Evolutionary conservation across 2,329 filamentous ascomycete genomes (phyloP), one percentile per base, ranked within the genome.

Genomic region (Chaetothyriales sp.): DNA sequence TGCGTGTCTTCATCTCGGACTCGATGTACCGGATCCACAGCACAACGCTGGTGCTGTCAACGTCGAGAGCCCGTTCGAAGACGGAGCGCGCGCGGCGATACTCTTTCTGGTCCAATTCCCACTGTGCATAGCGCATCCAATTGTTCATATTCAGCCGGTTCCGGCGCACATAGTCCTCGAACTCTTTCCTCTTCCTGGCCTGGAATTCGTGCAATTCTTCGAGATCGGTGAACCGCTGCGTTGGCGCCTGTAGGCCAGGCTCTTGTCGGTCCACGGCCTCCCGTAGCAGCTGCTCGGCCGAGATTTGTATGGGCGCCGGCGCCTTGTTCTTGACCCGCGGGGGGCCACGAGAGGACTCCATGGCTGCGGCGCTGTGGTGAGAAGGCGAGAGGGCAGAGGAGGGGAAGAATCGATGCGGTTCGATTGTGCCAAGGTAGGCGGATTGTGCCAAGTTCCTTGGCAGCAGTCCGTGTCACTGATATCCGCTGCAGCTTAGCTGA

Each of bases 241-340:
- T 95, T 1, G 92, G 92, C 48, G 87, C 86, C 68, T 95, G 84
- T 49, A 96, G 73, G 43, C 80, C 79, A 32, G 83, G 81, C 70
- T 98, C 92, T 70, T 96, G 92, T 54, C 92, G 81, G 70, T 98
- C 92, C 57, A 96, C 92, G 57, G 92, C 92, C 73, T 98, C 92
- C 60, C 92, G 85, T 44, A 98, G 81, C 56, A 98, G 83, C 73
- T 98, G 92, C 70, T 98, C 92, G 59, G 92, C 92, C 59, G 86
- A 93, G 66, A 98, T 95, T 71, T 96, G 83, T 52, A 85, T 74
- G 43, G 84, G 86, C 71, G 90, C 90, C 1, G 92, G 78, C 58
- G 86, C 87, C 83, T 98, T 98, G 76, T 98, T 96, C 70, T 96
- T 96, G 75, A 98, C 92, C 78, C 88, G 77, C 10, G 92, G 90